Evolutionary conservation across 2,329 filamentous ascomycete genomes (phyloP).

Genomic region (Ilyonectria destructans): DNA sequence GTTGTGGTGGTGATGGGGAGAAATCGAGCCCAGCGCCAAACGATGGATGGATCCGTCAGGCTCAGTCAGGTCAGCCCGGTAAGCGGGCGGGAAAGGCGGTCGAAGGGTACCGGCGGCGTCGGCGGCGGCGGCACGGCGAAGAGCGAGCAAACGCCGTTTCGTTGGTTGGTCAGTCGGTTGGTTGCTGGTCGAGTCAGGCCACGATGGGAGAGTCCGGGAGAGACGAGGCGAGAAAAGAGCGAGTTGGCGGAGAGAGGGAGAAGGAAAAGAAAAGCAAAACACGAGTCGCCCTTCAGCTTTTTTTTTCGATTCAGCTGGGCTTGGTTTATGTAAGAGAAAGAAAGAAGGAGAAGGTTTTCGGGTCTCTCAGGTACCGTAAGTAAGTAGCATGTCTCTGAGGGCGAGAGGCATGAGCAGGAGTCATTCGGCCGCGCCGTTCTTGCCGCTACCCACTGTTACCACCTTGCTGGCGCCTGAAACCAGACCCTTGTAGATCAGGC

Average conservation of each 20-base stretch:
- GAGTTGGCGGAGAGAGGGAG: neutral
- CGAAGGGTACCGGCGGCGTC: slow-evolving; percentile 37
- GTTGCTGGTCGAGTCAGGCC: slow-evolving; percentile 28
- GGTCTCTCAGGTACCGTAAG: slow-evolving; percentile 3
- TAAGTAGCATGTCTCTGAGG: neutral
- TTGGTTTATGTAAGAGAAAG: slow-evolving; percentile 16
- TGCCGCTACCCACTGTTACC: slow-evolving; percentile 10
- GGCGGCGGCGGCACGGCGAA: slow-evolving; percentile 37
- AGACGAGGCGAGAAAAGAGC: neutral
- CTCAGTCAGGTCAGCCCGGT: slow-evolving; percentile 44
- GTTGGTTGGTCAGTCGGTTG: slow-evolving; percentile 19
- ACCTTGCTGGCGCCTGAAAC: slow-evolving; percentile 1
- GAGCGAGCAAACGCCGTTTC: slow-evolving; percentile 24
- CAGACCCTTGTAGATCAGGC: neutral
- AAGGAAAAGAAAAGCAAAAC: neutral
- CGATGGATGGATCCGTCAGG: slow-evolving; percentile 35
- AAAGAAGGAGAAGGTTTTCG: slow-evolving; percentile 3
- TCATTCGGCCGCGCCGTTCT: slow-evolving; percentile 28
- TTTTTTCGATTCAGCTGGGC: neutral
- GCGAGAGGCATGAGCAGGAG: neutral
- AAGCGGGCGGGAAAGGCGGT: slow-evolving; percentile 49
- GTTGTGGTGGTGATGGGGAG: neutral
- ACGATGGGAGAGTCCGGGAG: neutral
- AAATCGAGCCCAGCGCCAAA: slow-evolving; percentile 24
- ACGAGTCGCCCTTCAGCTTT: neutral